Conservation (phyloP, 352 stramenopile species). For the Phytophthora idaei region DNA sequence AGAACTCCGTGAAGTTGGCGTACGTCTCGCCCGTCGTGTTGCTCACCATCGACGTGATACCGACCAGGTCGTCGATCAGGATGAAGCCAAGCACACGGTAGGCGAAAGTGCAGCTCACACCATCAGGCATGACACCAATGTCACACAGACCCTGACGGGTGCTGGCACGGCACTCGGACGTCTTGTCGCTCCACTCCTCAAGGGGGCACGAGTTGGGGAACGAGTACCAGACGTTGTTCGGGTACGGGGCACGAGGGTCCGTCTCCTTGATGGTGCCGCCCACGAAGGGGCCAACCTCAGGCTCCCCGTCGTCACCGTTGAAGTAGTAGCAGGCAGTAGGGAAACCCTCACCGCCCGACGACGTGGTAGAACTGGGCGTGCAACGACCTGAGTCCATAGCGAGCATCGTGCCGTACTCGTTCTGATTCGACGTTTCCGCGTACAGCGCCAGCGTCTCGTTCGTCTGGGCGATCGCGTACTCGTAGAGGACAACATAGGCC, state of each 20-base stretch:
- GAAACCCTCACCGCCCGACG: slow-evolving; percentile 41
- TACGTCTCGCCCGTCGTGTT: slow-evolving; percentile 57
- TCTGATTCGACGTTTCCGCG: slow-evolving; percentile 42
- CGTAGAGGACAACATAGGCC: slow-evolving; percentile 85
- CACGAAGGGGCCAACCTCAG: slow-evolving; percentile 73
- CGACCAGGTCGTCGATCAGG: slow-evolving; percentile 76
- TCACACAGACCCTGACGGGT: slow-evolving; percentile 62
- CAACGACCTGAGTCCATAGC: slow-evolving; percentile 73
- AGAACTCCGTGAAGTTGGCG: slow-evolving; percentile 71
- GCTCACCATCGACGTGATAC: slow-evolving; percentile 70
- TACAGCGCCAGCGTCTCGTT: slow-evolving; percentile 81
- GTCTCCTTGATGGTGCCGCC: slow-evolving; percentile 52
- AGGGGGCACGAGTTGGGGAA: slow-evolving; percentile 77
- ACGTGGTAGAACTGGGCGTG: slow-evolving; percentile 44
- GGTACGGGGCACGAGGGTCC: slow-evolving; percentile 68
- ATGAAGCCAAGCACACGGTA: slow-evolving; percentile 74
- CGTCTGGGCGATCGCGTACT: slow-evolving; percentile 74
- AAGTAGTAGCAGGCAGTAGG: slow-evolving; percentile 74
- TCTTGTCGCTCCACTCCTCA: slow-evolving; percentile 55
- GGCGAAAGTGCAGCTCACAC: slow-evolving; percentile 59
- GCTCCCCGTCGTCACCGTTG: slow-evolving; percentile 66
- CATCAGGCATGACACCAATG: slow-evolving; percentile 59
- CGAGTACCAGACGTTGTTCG: slow-evolving; percentile 81
- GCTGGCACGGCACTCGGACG: slow-evolving; percentile 45
- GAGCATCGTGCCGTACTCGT: slow-evolving; percentile 74